These are phyloP conservation scores for Ophiostoma himal-ulmi DNA, from an alignment of 2,329 filamentous ascomycete genomes.

Conservation along the genomic window DNA sequence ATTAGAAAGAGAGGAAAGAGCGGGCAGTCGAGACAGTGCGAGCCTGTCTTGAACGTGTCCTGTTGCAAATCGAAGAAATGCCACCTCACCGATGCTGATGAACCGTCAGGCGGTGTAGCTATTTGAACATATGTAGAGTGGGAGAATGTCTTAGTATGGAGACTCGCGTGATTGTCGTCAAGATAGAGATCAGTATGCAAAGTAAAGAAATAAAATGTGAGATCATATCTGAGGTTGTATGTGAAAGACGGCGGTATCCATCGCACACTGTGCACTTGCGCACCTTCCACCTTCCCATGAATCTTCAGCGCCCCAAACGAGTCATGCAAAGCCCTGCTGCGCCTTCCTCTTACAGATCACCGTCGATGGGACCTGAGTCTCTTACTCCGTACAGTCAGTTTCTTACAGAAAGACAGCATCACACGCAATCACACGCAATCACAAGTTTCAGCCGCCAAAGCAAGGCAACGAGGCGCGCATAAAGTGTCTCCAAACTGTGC, in stretches of 20 bases:
- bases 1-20: not conserved
- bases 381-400: not conserved
- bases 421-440: not conserved
- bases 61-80: not conserved
- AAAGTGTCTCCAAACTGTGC: not conserved
- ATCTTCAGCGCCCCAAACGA: slow-evolving; percentile 4
- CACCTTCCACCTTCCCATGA: slow-evolving; percentile 2
- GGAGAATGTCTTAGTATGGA: not conserved
- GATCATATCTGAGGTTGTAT: not conserved
- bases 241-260: not conserved
- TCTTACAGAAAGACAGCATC: not conserved
- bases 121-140: not conserved
- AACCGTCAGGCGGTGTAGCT: not conserved
- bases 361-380: not conserved
- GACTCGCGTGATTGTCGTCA: not conserved
- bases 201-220: not conserved
- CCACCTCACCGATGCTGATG: not conserved
- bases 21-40: not conserved
- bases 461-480: not conserved
- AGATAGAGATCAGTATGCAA: not conserved
- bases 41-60: not conserved
- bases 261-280: not conserved
- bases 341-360: slow-evolving; percentile 4
- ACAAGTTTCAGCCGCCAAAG: not conserved
- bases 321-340: not conserved